phyloP scores from a whole-genome alignment of 768 basidiomycete species.

The Lenzites betulinus region DNA sequence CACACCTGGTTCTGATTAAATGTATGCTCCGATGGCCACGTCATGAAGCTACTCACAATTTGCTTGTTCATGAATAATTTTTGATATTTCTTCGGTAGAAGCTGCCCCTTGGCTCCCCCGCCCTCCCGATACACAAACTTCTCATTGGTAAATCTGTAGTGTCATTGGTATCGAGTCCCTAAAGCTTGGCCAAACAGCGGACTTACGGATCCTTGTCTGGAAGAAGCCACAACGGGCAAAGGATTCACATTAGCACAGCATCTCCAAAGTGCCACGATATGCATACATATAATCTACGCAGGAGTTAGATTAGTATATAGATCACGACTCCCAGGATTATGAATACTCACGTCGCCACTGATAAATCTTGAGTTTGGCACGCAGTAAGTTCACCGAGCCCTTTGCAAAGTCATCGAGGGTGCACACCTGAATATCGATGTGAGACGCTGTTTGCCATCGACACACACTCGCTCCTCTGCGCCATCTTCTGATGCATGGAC shows the following conservation, averaged over 20 bases:
- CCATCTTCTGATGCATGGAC: slow-evolving; percentile 60
- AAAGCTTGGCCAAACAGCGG: neutral
- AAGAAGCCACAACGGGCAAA: neutral
- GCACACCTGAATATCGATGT: slow-evolving; percentile 71
- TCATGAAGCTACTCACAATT: slow-evolving; percentile 37
- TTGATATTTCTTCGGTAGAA: slow-evolving; percentile 57
- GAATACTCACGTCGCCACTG: slow-evolving; percentile 59
- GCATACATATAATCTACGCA: slow-evolving; percentile 58
- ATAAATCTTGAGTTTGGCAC: slow-evolving; percentile 51
- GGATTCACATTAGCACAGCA: neutral
- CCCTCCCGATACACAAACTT: slow-evolving; percentile 54
- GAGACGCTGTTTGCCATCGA: slow-evolving; percentile 81
- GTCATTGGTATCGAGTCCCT: neutral
- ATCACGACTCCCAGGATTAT: neutral
- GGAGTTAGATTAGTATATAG: neutral
- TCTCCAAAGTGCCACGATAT: no score
- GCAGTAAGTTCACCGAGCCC: neutral
- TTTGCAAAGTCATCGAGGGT: neutral
- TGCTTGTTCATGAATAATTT: slow-evolving; percentile 72
- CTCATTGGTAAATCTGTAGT: slow-evolving; percentile 42
- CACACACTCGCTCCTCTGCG: slow-evolving; percentile 63
- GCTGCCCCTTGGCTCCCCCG: slow-evolving; percentile 24
- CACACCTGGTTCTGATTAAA: slow-evolving; percentile 47
- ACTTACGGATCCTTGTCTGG: slow-evolving; percentile 52
- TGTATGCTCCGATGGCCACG: neutral